These are phyloP conservation scores for Apocynum venetum DNA, from an alignment of 257 asterid species.

Conservation along the genomic window DNA sequence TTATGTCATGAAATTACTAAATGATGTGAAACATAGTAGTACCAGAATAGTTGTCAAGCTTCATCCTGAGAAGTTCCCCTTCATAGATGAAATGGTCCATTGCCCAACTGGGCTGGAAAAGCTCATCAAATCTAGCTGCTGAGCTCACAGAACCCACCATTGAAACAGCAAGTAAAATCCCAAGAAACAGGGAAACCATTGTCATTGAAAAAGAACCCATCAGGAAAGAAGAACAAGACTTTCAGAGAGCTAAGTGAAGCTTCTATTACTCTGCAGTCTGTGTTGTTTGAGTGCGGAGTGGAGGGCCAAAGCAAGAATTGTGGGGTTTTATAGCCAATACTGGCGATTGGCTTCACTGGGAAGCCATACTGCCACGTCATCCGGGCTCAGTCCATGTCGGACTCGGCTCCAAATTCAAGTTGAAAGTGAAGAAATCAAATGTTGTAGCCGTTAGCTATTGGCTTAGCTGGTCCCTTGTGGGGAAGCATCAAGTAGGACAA, in stretches of 20 bases:
- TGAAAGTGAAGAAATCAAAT: neutral
- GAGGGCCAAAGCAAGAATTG: neutral
- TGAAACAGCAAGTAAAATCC: slow-evolving; percentile 2
- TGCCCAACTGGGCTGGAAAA: slow-evolving; percentile 62
- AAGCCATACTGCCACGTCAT: slow-evolving; percentile 50
- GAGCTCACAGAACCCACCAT: slow-evolving; percentile 32
- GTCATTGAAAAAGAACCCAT: slow-evolving; percentile 18
- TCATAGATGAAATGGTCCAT: slow-evolving; percentile 49
- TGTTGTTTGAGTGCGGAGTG: neutral
- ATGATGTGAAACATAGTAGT: neutral
- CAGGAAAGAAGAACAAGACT: neutral
- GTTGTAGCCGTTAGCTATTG: slow-evolving; percentile 43
- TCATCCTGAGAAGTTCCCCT: slow-evolving; percentile 55
- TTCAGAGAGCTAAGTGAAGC: neutral
- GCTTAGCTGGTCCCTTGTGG: slow-evolving; percentile 26
- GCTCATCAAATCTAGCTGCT: slow-evolving; percentile 39
- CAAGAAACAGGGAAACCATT: slow-evolving; percentile 3
- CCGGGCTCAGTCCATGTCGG: slow-evolving; percentile 27
- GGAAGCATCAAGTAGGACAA: slow-evolving; percentile 31
- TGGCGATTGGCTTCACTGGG: slow-evolving; percentile 39
- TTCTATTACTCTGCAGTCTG: neutral
- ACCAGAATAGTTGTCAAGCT: slow-evolving; percentile 62
- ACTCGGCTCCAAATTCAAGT: slow-evolving; percentile 10
- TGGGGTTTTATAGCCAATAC: slow-evolving; percentile 40
- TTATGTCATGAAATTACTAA: neutral